A percentile compares a stretch with the other conserved stretches of the same genome.
phyloP scores from a whole-genome alignment of 2,329 filamentous ascomycete genomes.

The Trichoderma sp. region DNA sequence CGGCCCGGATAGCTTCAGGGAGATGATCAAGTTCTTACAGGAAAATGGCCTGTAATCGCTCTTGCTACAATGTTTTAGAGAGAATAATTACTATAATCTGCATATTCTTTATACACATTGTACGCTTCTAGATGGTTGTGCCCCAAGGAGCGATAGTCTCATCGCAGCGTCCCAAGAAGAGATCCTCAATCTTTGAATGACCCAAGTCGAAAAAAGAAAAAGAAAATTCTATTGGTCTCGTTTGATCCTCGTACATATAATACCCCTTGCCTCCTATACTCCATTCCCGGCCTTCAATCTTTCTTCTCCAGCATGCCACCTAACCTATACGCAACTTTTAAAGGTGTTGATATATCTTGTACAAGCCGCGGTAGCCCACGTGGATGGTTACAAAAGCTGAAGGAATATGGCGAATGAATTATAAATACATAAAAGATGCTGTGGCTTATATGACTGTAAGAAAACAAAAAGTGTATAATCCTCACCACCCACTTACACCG shows the following conservation, averaged over 20 bases:
- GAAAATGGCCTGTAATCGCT: slow-evolving; percentile 3
- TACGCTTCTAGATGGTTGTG: no score
- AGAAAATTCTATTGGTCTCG: slow-evolving; percentile 16
- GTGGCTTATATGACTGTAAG: slow-evolving; percentile 13
- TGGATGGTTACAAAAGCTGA: not conserved
- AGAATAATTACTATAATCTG: not conserved
- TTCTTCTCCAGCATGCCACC: not conserved
- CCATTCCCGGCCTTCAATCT: not conserved
- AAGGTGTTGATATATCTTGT: not conserved
- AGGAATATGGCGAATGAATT: slow-evolving; percentile 20
- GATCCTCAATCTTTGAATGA: not conserved
- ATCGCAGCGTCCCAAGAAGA: no score
- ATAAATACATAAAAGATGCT: slow-evolving; percentile 26
- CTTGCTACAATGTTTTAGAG: not conserved
- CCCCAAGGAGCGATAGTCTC: no score
- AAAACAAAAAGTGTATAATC: not conserved
- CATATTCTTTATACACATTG: no score
- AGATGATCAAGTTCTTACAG: slow-evolving; percentile 7
- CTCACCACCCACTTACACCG: not conserved
- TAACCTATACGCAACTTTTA: not conserved
- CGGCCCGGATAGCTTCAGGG: slow-evolving; percentile 6
- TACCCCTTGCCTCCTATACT: not conserved
- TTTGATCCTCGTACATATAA: slow-evolving; percentile 15
- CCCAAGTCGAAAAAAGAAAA: not conserved
- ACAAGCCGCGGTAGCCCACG: not conserved